Conservation (phyloP, 345 rosid species). For the Eucalyptus grandis region DNA sequence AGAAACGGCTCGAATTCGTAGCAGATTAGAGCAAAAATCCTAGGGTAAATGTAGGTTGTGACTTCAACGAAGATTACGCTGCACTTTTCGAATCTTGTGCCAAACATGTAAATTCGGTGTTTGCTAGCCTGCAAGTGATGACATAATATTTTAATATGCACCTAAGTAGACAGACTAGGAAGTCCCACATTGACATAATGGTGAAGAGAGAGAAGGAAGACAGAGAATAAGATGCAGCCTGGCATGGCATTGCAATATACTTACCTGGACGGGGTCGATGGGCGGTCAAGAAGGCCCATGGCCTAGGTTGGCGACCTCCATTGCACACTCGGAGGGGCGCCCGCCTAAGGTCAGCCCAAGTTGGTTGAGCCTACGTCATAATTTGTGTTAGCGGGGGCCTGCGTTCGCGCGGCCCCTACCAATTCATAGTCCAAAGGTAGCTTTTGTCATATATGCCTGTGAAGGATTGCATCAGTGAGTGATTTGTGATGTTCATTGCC, state of each 20-base stretch:
- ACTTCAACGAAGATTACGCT: background rate
- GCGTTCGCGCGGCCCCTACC: background rate
- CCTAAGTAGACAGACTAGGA: background rate
- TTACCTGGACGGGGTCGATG: background rate
- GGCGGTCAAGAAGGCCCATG: background rate
- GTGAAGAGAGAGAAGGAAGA: background rate
- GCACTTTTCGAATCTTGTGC: background rate
- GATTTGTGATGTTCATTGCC: background rate
- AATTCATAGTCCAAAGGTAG: background rate
- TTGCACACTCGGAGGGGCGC: background rate
- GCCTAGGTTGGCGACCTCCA: background rate
- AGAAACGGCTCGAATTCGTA: background rate
- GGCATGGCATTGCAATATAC: fast-evolving
- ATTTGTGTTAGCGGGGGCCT: background rate
- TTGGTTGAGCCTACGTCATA: background rate
- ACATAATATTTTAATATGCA: background rate
- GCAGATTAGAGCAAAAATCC: background rate
- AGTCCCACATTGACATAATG: background rate
- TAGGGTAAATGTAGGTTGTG: background rate
- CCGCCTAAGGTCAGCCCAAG: background rate
- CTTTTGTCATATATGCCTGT: no score
- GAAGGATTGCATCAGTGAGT: no score
- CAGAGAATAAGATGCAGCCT: background rate
- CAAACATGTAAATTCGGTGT: background rate
- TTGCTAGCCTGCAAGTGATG: background rate